A percentile compares a stretch with the other conserved stretches of the same genome.
These are phyloP conservation scores for Botrytis byssoidea DNA, from an alignment of 2,329 filamentous ascomycete genomes.

Conservation along the genomic window DNA sequence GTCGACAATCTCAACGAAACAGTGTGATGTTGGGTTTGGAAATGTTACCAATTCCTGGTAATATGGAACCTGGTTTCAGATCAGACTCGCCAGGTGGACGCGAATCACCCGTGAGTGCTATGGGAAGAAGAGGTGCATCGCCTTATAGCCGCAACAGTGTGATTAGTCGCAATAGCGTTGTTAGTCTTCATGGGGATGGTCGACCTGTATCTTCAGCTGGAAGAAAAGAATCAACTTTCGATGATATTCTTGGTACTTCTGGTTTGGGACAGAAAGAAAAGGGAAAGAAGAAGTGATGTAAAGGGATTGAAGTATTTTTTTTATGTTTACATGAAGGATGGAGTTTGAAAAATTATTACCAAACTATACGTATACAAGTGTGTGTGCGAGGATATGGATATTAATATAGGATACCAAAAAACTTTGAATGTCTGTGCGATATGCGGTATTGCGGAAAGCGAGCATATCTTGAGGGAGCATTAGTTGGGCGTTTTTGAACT, in stretches of 20 bases:
- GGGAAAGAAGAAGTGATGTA: conserved; percentile 27
- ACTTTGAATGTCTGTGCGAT: not conserved
- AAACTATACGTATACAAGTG: not conserved
- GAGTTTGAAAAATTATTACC: not conserved
- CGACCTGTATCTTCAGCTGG: conserved; percentile 9
- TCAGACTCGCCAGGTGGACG: conserved; percentile 3
- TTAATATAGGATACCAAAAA: conserved; percentile 6
- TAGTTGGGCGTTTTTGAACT: not conserved
- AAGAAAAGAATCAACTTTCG: conserved; percentile 43
- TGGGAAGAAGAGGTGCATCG: conserved; percentile 3
- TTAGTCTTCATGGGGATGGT: not conserved
- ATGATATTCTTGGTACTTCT: conserved; percentile 48
- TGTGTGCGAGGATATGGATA: not conserved
- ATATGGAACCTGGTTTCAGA: conserved; percentile 8
- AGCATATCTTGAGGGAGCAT: not conserved
- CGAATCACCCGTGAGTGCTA: conserved; percentile 6
- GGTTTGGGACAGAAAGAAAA: conserved; percentile 43
- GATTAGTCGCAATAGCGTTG: not conserved
- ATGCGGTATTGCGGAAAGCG: not conserved
- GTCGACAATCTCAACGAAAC: conserved; percentile 29
- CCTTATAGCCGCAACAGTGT: conserved; percentile 15
- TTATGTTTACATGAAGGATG: conserved; percentile 7
- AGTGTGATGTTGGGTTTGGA: conserved; percentile 37
- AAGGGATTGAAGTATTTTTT: not conserved
- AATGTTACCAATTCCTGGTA: conserved; percentile 31